Conservation (phyloP, 306 rosid genomes). For the Malus orientalis region DNA sequence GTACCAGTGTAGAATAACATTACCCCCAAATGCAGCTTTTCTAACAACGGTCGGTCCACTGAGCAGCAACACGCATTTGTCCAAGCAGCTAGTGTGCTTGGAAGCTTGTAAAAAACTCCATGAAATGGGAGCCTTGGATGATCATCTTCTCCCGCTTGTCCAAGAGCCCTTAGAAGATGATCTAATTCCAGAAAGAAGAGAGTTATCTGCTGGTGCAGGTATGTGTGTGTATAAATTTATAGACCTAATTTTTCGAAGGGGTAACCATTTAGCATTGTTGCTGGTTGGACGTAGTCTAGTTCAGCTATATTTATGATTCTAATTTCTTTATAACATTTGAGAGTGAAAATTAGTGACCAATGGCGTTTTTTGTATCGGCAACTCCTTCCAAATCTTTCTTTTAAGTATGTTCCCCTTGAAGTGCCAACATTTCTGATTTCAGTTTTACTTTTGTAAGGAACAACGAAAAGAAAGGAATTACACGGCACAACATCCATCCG, state of each 20-base stretch:
- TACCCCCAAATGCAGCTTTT: constrained; percentile 73
- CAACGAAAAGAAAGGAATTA: constrained; percentile 79
- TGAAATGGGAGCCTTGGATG: constrained; percentile 69
- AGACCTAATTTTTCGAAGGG: not conserved
- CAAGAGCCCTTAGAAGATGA: constrained; percentile 41
- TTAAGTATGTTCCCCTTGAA: no score
- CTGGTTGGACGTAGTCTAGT: no score
- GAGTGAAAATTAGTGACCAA: no score
- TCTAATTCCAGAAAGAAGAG: constrained; percentile 33
- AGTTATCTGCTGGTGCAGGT: constrained; percentile 62
- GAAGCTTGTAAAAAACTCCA: constrained; percentile 89
- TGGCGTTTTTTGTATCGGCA: no score
- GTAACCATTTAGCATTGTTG: no score
- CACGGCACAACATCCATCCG: constrained; percentile 56
- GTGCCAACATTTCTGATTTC: no score
- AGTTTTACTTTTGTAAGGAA: constrained; percentile 36
- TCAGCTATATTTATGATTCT: no score
- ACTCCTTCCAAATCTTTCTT: no score
- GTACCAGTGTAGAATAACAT: constrained; percentile 41
- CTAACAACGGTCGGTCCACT: constrained; percentile 57
- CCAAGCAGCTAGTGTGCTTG: constrained; percentile 75
- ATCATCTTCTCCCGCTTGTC: constrained; percentile 59
- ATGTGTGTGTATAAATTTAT: not conserved
- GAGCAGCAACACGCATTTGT: constrained; percentile 40
- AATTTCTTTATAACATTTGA: no score